Base-by-base conservation (phyloP, 306 rosid species). In the Prunus padus region DNA sequence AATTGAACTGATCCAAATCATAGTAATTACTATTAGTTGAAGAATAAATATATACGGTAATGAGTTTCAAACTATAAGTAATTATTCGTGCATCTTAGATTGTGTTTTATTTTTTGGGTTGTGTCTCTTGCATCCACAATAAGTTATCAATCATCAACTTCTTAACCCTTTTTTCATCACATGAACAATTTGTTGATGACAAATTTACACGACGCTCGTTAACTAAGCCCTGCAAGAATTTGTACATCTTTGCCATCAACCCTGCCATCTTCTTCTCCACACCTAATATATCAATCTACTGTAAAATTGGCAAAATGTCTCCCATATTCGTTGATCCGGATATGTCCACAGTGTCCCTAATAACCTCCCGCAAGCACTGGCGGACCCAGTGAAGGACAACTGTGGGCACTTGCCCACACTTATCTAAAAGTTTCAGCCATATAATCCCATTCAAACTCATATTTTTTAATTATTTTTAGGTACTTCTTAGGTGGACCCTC, bases 191-290 rank as follows among this genome's bases (percentile, higher is more conserved):
- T 4, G 16, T 31, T 20, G 57, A 20, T 26, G 63, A 31, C 4
- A 47, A 4, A 45, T 18, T 19, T 40, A 37, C 23, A 11, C 52
- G 82, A 26, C 26, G 37, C 67, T 82, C 73, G 3, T 69, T 44
- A 13, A 82, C 60, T 69, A 68, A 65, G 77, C 20, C 49, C 79
- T 47, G 52, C 12, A 77, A 45, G 44, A 62, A 61, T 40, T 16
- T 46, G 19, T 82, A 74, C 30, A 67, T 57, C 73, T 65, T 78
- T 11, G 11, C 64, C 77, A 68, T 82, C 73, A 79, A 4, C 14
- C 57, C 40, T 11, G 67, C 71, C 85, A 84, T 80, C 45, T 54
- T 69, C 72, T 52, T 73, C 63, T 54, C 47, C 13, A 3, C 5
- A 18, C 82, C 76, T 9, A 26, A 33, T 4, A 62, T 11, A 33